Conservation (phyloP, 768 basidiomycete genomes). For the Termitomyces titanicus region DNA sequence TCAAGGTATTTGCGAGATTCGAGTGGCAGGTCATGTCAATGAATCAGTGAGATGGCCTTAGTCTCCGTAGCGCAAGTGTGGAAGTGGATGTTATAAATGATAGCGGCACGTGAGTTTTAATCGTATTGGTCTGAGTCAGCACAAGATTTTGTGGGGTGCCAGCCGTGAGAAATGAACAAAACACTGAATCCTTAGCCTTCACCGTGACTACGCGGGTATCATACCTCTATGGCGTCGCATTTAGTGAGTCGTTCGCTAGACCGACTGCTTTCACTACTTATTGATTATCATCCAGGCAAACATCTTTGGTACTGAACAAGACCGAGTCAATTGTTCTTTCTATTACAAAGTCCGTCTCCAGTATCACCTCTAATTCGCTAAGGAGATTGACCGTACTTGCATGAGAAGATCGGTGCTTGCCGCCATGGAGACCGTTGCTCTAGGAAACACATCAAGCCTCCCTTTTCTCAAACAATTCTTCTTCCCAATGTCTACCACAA, state of each 20-base stretch:
- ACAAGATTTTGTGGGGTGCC: neutral
- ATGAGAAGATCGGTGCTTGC: slow-evolving; percentile 88
- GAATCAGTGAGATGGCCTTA: too few species aligned
- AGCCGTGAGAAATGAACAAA: neutral
- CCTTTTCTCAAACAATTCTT: slow-evolving; percentile 95
- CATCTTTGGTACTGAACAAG: slow-evolving; percentile 93
- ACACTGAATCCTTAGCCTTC: too few species aligned
- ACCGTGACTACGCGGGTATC: neutral
- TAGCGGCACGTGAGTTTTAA: neutral
- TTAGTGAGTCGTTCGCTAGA: slow-evolving; percentile 44
- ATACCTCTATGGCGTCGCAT: slow-evolving; percentile 62
- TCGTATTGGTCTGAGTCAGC: neutral
- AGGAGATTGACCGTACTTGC: slow-evolving; percentile 7
- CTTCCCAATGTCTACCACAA: slow-evolving; percentile 98
- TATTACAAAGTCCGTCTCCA: slow-evolving; percentile 79
- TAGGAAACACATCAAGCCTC: slow-evolving; percentile 95
- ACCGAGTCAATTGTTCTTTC: slow-evolving; percentile 98
- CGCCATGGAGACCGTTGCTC: slow-evolving; percentile 98
- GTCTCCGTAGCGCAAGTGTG: too few species aligned
- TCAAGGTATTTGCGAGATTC: too few species aligned
- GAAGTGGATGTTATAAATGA: too few species aligned
- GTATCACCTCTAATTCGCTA: slow-evolving; percentile 2
- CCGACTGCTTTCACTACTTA: neutral
- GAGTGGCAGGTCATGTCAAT: too few species aligned
- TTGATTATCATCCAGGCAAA: slow-evolving; percentile 57